Percentiles rank a stretch among this genome's conserved stretches.
Evolutionary conservation across 2,329 filamentous ascomycete species (phyloP).

Genomic region (Lasiodiplodia citricola): DNA sequence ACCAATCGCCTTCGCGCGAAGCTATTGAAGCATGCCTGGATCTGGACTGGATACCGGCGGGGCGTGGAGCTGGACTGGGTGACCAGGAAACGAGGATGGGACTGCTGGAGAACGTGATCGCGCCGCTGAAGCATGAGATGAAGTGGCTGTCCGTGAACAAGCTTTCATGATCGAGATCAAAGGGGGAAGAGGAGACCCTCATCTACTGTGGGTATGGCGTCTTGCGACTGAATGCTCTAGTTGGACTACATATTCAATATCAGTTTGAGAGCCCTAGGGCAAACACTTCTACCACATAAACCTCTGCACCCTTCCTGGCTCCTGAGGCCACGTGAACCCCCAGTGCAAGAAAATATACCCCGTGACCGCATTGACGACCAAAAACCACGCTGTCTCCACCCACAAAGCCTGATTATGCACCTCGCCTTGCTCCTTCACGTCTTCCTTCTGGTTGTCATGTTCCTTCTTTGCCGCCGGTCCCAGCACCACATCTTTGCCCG

Average conservation of each 20-base stretch:
- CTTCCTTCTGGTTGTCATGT: neutral
- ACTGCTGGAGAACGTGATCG: neutral
- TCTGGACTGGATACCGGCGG: neutral
- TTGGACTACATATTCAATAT: too few species aligned
- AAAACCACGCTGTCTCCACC: constrained; percentile 73
- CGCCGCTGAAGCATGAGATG: neutral
- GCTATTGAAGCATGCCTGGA: neutral
- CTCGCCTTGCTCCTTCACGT: neutral
- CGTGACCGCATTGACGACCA: constrained; percentile 67
- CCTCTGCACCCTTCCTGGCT: constrained; percentile 67
- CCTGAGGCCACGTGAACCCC: constrained; percentile 71
- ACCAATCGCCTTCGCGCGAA: neutral
- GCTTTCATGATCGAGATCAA: neutral
- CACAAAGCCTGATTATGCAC: constrained; percentile 52
- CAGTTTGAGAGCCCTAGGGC: too few species aligned
- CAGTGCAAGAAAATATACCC: constrained; percentile 73
- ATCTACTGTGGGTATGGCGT: too few species aligned
- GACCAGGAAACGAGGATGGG: neutral
- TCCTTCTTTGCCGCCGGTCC: neutral
- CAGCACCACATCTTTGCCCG: neutral
- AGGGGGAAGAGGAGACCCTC: too few species aligned
- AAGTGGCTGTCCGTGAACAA: neutral
- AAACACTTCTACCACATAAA: constrained; percentile 74
- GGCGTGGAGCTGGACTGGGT: neutral
- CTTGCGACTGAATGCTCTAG: too few species aligned